A percentile compares a stretch with the other conserved stretches of the same genome.
These are phyloP conservation scores for Penicillium sp. DNA, from an alignment of 2,329 filamentous ascomycete species.

Conservation along the genomic window DNA sequence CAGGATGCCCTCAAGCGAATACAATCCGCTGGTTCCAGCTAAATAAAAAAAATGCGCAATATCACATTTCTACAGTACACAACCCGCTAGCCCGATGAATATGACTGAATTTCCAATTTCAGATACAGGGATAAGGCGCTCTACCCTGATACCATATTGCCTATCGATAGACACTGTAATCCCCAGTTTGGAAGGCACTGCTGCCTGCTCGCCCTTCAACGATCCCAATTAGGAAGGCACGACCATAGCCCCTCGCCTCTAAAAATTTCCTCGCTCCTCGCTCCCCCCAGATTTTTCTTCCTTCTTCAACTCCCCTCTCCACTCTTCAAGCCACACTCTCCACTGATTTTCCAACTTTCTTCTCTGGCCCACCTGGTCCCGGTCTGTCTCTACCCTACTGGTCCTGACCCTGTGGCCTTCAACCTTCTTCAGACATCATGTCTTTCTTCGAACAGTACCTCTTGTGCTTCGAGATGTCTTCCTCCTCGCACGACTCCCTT, in stretches of 20 bases:
- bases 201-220: background rate
- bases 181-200: background rate
- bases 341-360: background rate
- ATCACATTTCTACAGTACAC: background rate
- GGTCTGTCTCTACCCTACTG: background rate
- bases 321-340: background rate
- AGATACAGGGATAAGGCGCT: background rate
- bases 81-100: background rate
- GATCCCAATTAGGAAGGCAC: background rate
- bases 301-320: background rate
- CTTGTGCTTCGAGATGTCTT: background rate
- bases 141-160: background rate
- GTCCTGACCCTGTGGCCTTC: background rate
- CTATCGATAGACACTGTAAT: background rate
- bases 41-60: background rate
- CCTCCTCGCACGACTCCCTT: background rate
- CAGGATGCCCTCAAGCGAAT: constrained; percentile 15
- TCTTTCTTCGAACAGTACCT: background rate
- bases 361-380: background rate
- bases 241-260: background rate
- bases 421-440: background rate
- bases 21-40: background rate
- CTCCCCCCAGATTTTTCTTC: background rate
- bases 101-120: background rate
- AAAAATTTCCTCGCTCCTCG: background rate